Conservation (phyloP, 2,329 filamentous ascomycete genomes). For the Apiospora aurea region DNA sequence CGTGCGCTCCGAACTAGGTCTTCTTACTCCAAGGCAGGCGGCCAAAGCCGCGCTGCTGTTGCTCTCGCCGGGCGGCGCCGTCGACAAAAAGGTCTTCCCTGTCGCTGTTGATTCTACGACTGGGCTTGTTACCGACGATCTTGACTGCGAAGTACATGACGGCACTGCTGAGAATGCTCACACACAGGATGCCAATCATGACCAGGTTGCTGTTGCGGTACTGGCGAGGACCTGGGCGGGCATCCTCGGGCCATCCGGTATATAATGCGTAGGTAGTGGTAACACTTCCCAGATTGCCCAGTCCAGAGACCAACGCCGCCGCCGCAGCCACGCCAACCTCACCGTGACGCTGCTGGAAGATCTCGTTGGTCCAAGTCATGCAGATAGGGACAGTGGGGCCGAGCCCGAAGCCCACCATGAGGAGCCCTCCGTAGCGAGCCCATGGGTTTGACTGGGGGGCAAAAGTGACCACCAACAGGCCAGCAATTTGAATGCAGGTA, state of each 20-base stretch:
- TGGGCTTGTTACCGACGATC: constrained; percentile 61
- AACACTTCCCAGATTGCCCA: constrained; percentile 87
- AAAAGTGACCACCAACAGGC: constrained; percentile 81
- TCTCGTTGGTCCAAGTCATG: constrained; percentile 92
- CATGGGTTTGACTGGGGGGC: constrained; percentile 72
- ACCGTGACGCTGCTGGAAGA: constrained; percentile 88
- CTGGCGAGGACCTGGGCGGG: constrained; percentile 69
- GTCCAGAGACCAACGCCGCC: constrained; percentile 82
- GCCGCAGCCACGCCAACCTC: constrained; percentile 91
- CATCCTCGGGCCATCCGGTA: constrained; percentile 83
- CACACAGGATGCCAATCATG: constrained; percentile 84
- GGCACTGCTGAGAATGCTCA: constrained; percentile 77
- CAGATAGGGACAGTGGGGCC: constrained; percentile 91
- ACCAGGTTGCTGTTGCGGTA: constrained; percentile 85
- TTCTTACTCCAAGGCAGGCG: constrained; percentile 47
- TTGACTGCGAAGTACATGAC: constrained; percentile 72
- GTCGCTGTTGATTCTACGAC: constrained; percentile 50
- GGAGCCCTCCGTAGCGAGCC: constrained; percentile 86
- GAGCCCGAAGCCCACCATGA: constrained; percentile 89
- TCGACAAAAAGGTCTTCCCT: constrained; percentile 58
- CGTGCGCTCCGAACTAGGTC: constrained; percentile 31
- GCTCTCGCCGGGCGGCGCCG: constrained; percentile 66
- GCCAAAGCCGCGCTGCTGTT: constrained; percentile 64
- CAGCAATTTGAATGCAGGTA: constrained; percentile 79
- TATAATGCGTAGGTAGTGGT: constrained; percentile 90